Evolutionary conservation across 2,329 filamentous ascomycete genomes (phyloP).

Genomic region (Neofusicoccum sp.): DNA sequence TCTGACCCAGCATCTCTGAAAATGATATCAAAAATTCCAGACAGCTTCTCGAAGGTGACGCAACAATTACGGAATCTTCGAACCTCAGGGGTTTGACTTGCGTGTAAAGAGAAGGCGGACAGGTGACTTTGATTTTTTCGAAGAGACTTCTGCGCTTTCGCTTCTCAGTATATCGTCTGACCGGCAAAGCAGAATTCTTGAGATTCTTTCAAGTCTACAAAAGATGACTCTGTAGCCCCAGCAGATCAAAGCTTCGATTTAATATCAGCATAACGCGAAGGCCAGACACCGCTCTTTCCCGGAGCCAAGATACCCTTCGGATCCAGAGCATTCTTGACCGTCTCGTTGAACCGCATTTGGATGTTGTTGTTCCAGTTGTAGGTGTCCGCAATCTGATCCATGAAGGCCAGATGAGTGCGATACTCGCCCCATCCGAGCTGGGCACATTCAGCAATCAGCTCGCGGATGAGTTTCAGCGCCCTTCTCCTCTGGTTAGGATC

Average conservation of each 20-base stretch:
- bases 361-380: conserved; percentile 47
- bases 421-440: conserved; percentile 46
- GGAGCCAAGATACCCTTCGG: conserved; percentile 36
- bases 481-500: conserved; percentile 25
- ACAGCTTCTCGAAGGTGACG: too few species aligned
- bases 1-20: too few species aligned
- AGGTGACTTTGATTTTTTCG: too few species aligned
- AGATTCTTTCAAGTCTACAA: too few species aligned
- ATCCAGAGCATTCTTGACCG: conserved; percentile 46
- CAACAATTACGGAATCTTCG: too few species aligned
- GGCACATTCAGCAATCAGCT: conserved; percentile 40
- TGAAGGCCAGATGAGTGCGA: conserved; percentile 47
- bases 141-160: too few species aligned
- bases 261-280: conserved; percentile 11
- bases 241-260: neutral
- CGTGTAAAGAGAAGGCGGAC: too few species aligned
- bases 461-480: conserved; percentile 30
- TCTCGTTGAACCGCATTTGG: conserved; percentile 46
- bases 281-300: conserved; percentile 27
- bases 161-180: too few species aligned
- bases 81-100: too few species aligned
- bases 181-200: too few species aligned
- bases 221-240: too few species aligned
- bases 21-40: too few species aligned
- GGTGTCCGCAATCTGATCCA: conserved; percentile 49